Percentiles rank a stretch among this genome's conserved stretches.
Evolutionary conservation across 2,329 filamentous ascomycete species (phyloP).

Genomic region (Aspergillus novofumigatus): DNA sequence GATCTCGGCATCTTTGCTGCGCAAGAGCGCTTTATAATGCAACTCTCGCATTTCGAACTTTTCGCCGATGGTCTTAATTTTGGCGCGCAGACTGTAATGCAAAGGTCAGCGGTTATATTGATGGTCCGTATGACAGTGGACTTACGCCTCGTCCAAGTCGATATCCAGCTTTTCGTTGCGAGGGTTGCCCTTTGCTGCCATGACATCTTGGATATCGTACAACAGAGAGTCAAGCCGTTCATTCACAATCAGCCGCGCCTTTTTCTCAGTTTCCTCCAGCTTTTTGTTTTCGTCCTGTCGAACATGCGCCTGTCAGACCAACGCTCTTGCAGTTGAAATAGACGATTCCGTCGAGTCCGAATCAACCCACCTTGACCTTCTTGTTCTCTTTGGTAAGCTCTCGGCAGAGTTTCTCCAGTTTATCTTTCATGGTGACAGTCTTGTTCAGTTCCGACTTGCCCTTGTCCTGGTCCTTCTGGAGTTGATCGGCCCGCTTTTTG

Average conservation of each 20-base stretch:
- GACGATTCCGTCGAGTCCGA: not conserved
- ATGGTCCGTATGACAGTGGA: constrained; percentile 13
- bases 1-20: constrained; percentile 92
- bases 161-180: constrained; percentile 77
- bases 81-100: constrained; percentile 56
- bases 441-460: constrained; percentile 84
- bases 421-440: constrained; percentile 86
- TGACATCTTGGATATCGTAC: constrained; percentile 80
- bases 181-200: constrained; percentile 79
- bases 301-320: constrained; percentile 10
- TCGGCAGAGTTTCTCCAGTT: constrained; percentile 90
- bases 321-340: not conserved
- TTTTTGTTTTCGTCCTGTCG: constrained; percentile 85
- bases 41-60: constrained; percentile 95
- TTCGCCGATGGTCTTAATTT: constrained; percentile 88
- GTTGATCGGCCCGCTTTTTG: constrained; percentile 87
- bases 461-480: constrained; percentile 96
- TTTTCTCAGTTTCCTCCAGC: constrained; percentile 78
- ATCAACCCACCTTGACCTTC: constrained; percentile 75
- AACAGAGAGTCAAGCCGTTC: constrained; percentile 77
- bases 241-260: constrained; percentile 77
- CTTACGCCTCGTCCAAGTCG: constrained; percentile 84
- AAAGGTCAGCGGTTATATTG: constrained; percentile 13
- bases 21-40: constrained; percentile 86
- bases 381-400: constrained; percentile 97